Base-by-base conservation (phyloP, 441 rosid genomes). In the Jatropha multifida region DNA sequence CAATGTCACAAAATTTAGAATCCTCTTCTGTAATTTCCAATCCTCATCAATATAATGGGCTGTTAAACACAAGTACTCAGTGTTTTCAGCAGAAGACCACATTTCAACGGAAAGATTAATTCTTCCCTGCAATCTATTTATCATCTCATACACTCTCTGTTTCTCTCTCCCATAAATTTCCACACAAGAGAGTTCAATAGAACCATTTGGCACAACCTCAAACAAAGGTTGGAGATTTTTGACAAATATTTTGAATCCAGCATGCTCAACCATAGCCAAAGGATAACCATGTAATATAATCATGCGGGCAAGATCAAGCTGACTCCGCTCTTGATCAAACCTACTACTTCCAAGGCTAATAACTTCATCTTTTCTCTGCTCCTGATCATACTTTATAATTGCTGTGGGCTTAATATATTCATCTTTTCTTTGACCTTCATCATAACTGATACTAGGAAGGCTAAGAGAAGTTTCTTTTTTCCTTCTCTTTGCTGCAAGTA, bases 181-280 rank as follows among this genome's bases (percentile, higher is more conserved):
- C 86, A 88, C 76, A 80, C 97, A 95, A 10, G 92, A 88, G 7
- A 78, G 79, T 83, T 93, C 97, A 73, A 92, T 77, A n/a, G 85
- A 80, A 67, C 76, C 77, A 79, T 84, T 85, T 38, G 93, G 91
- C 65, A 83, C 77, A 80, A 88, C 78, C 76, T 95, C 95, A 55
- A 95, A 95, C 78, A 92, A 76, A 0, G 99, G 99, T 83, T 93
- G 99, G 55, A 95, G 94, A 82, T 95, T 93, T 82, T 86, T 90
- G 74, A 93, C 94, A 85, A 95, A 95, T 42, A 83, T 85, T 82
- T 90, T 93, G 87, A 95, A 93, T 14, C 99, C 99, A 46, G 88
- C 91, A 77, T 95, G 94, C 74, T 92, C 97, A 85, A 87, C 96
- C 91, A 95, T 90, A 46, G 87, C 65, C 74, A 95, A 73, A 1